phyloP scores from a whole-genome alignment of 2,329 filamentous ascomycete genomes.

The Penicillium italicum region DNA sequence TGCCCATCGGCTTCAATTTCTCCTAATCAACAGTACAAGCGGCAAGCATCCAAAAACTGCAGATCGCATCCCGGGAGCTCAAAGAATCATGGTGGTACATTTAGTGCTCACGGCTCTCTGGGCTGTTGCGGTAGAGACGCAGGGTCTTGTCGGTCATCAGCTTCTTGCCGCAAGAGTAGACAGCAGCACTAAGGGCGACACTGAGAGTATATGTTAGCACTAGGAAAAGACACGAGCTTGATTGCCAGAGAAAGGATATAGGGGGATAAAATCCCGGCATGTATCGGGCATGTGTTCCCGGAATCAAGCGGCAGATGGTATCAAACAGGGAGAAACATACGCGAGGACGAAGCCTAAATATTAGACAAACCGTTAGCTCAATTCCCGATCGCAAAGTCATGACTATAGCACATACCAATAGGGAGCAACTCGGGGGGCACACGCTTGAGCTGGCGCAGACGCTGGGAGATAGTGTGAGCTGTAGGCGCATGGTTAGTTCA shows the following conservation, averaged over 20 bases:
- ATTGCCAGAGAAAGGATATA: slow-evolving; percentile 17
- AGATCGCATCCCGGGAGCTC: slow-evolving; percentile 30
- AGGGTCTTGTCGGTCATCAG: slow-evolving; percentile 87
- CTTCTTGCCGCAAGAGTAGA: slow-evolving; percentile 79
- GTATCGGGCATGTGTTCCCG: slow-evolving; percentile 10
- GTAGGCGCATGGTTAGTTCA: slow-evolving; percentile 26
- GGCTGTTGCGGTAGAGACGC: slow-evolving; percentile 71
- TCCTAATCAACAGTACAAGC: slow-evolving; percentile 31
- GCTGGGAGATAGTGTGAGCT: slow-evolving; percentile 98
- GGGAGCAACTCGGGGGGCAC: slow-evolving; percentile 93
- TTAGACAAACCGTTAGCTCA: slow-evolving; percentile 26
- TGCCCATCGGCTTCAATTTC: slow-evolving; percentile 26
- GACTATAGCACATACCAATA: slow-evolving; percentile 64
- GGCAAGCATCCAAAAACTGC: slow-evolving; percentile 19
- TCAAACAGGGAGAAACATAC: slow-evolving; percentile 52
- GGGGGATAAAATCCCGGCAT: slow-evolving; percentile 16
- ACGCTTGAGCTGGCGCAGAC: slow-evolving; percentile 81
- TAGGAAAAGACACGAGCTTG: background rate
- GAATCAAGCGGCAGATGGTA: slow-evolving; percentile 9
- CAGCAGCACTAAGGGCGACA: slow-evolving; percentile 69
- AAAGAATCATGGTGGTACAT: slow-evolving; percentile 36
- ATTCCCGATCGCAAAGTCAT: slow-evolving; percentile 1
- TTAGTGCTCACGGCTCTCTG: slow-evolving; percentile 40
- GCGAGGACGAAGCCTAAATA: slow-evolving; percentile 73
- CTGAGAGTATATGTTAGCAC: slow-evolving; percentile 38